Conservation (phyloP, 352 stramenopile genomes). For the Pythium oligandrum region DNA sequence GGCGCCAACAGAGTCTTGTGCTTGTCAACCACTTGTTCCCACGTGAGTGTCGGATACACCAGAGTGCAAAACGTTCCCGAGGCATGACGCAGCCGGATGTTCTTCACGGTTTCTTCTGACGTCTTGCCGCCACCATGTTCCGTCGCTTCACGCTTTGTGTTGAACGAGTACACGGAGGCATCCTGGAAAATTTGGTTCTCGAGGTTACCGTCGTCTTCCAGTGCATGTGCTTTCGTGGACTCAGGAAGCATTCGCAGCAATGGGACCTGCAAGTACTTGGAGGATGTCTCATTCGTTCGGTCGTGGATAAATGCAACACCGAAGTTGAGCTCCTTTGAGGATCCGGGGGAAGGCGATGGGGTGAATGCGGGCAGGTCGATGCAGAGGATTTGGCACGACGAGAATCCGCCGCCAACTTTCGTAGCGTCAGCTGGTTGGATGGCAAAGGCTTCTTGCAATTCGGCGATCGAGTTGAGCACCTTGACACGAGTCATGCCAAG, state of each 20-base stretch:
- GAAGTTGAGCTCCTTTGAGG: constrained; percentile 30
- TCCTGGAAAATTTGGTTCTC: constrained; percentile 52
- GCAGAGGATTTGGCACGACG: constrained; percentile 44
- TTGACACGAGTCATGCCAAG: constrained; percentile 20
- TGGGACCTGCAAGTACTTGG: constrained; percentile 49
- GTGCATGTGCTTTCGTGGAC: constrained; percentile 5
- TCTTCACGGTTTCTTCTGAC: constrained; percentile 73
- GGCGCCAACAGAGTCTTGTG: constrained; percentile 35
- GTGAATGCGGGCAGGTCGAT: constrained; percentile 36
- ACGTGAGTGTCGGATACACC: constrained; percentile 43
- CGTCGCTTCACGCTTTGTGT: constrained; percentile 50
- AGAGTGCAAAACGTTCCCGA: constrained; percentile 77
- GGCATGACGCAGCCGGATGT: constrained; percentile 85
- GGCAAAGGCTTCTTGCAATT: constrained; percentile 22
- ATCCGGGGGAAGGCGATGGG: neutral
- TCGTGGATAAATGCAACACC: constrained; percentile 55
- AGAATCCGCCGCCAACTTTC: constrained; percentile 6
- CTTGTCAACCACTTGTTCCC: constrained; percentile 35
- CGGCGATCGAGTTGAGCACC: constrained; percentile 29
- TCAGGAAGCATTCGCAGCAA: constrained; percentile 29
- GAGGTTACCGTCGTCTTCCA: constrained; percentile 10
- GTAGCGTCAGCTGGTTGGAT: constrained; percentile 1
- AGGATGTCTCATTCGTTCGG: constrained; percentile 3
- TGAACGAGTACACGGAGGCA: constrained; percentile 57
- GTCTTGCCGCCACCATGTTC: constrained; percentile 69